Evolutionary conservation across 1,284 basidiomycete genomes (phyloP).

Genomic region (Coniferiporia sulphurascens): DNA sequence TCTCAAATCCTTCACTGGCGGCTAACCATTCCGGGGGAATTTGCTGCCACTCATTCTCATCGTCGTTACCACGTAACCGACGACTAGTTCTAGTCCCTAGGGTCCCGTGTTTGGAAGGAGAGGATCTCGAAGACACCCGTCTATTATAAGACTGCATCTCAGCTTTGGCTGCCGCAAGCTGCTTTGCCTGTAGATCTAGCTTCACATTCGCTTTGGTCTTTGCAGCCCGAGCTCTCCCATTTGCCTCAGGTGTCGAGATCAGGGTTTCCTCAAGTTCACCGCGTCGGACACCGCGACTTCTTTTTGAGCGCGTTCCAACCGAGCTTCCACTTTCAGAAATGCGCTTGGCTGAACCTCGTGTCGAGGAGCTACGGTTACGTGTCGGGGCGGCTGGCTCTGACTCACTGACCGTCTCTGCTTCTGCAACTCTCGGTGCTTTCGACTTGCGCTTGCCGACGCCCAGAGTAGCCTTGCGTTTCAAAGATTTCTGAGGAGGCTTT

Average conservation of each 20-base stretch:
- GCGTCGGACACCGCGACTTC: not conserved
- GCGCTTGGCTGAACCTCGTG: slow-evolving; percentile 1
- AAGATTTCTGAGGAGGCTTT: slow-evolving; percentile 36
- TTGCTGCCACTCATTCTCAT: slow-evolving; percentile 71
- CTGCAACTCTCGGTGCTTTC: not conserved
- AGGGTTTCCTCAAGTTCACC: not conserved
- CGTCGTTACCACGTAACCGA: slow-evolving; percentile 48
- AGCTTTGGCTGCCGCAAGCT: slow-evolving; percentile 40
- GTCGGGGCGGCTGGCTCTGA: not conserved
- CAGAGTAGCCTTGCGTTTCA: slow-evolving; percentile 51
- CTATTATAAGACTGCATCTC: slow-evolving; percentile 8
- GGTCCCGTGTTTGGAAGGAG: slow-evolving; percentile 23
- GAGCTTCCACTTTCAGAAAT: not conserved
- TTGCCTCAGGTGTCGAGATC: slow-evolving; percentile 25
- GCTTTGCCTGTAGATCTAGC: slow-evolving; percentile 62
- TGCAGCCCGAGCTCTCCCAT: slow-evolving; percentile 50
- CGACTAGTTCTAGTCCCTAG: slow-evolving; percentile 63
- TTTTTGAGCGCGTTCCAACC: not conserved
- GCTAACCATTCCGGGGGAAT: slow-evolving; percentile 73
- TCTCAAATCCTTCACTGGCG: slow-evolving; percentile 22
- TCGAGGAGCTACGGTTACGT: not conserved
- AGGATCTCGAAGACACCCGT: not conserved
- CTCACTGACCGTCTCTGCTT: not conserved
- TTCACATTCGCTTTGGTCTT: slow-evolving; percentile 67
- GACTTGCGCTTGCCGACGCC: slow-evolving; percentile 6